Percentiles rank a stretch among this genome's conserved stretches.
These are phyloP conservation scores for Penicillium flavigenum DNA, from an alignment of 495 filamentous ascomycete genomes.

Conservation along the genomic window DNA sequence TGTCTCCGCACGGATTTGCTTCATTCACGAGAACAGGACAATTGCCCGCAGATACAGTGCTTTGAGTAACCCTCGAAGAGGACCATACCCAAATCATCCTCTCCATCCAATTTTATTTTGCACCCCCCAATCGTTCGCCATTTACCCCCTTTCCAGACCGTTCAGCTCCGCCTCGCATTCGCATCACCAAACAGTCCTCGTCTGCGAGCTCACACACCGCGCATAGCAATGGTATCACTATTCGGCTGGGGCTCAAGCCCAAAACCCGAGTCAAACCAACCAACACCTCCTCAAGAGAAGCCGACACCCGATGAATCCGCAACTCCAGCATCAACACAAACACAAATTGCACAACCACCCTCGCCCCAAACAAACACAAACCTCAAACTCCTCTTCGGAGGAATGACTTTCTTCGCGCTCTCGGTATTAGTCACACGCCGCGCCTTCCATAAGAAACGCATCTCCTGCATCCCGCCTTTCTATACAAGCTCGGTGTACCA, in stretches of 20 bases:
- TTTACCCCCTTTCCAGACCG: neutral
- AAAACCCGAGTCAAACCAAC: slow-evolving; percentile 14
- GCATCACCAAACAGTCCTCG: slow-evolving; percentile 12
- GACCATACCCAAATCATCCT: neutral
- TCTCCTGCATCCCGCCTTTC: slow-evolving; percentile 58
- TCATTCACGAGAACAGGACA: neutral
- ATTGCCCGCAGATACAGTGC: slow-evolving; percentile 1
- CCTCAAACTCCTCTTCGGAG: slow-evolving; percentile 63
- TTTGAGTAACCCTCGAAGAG: neutral
- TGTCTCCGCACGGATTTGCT: slow-evolving; percentile 8
- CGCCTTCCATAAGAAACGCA: slow-evolving; percentile 55
- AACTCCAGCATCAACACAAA: slow-evolving; percentile 11
- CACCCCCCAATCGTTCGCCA: neutral
- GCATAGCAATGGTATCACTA: slow-evolving; percentile 28
- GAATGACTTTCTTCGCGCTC: slow-evolving; percentile 68
- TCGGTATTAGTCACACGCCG: slow-evolving; percentile 71
- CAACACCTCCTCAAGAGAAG: slow-evolving; percentile 13
- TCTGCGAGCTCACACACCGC: slow-evolving; percentile 1
- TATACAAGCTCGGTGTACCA: slow-evolving; percentile 57
- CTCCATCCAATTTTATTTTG: neutral
- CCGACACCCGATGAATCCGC: slow-evolving; percentile 1
- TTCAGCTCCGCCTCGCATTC: slow-evolving; percentile 6
- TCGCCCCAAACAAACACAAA: slow-evolving; percentile 27
- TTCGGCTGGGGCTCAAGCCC: slow-evolving; percentile 35
- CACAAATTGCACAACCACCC: slow-evolving; percentile 19